These are phyloP conservation scores for Osmanthus fragrans DNA, from an alignment of 257 asterid genomes.

Conservation along the genomic window DNA sequence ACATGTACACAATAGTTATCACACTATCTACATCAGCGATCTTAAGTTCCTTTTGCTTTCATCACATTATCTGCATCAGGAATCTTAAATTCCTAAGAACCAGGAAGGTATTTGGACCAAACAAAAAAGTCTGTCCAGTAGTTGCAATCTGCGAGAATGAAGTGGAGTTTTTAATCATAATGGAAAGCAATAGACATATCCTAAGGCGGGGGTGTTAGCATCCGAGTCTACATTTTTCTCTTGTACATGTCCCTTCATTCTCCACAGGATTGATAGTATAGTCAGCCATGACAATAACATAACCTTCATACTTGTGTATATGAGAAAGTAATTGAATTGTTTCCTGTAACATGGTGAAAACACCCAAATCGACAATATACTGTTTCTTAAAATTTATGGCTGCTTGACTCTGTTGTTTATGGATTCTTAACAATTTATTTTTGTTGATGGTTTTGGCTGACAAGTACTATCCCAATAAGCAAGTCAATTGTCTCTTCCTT, in stretches of 20 bases:
- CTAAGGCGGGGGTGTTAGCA: background rate
- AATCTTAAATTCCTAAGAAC: background rate
- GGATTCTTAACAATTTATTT: too few species aligned
- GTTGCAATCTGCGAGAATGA: background rate
- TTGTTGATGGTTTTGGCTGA: background rate
- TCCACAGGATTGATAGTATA: background rate
- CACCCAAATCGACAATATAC: background rate
- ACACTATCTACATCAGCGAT: background rate
- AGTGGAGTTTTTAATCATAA: background rate
- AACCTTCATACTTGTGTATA: background rate
- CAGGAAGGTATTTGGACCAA: background rate
- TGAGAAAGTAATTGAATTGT: background rate
- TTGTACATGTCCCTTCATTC: background rate
- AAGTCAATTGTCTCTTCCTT: background rate
- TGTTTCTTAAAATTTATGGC: background rate
- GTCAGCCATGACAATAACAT: background rate
- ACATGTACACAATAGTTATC: background rate
- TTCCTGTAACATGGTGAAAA: background rate
- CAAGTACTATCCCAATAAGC: background rate
- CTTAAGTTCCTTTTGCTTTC: background rate
- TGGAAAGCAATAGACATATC: background rate
- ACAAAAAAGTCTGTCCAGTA: background rate
- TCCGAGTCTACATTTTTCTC: background rate
- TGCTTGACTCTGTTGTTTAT: too few species aligned
- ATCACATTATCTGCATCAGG: background rate